These are phyloP conservation scores for Pseudomonodictys pantanalensis DNA, from an alignment of 495 filamentous ascomycete genomes.

Conservation along the genomic window DNA sequence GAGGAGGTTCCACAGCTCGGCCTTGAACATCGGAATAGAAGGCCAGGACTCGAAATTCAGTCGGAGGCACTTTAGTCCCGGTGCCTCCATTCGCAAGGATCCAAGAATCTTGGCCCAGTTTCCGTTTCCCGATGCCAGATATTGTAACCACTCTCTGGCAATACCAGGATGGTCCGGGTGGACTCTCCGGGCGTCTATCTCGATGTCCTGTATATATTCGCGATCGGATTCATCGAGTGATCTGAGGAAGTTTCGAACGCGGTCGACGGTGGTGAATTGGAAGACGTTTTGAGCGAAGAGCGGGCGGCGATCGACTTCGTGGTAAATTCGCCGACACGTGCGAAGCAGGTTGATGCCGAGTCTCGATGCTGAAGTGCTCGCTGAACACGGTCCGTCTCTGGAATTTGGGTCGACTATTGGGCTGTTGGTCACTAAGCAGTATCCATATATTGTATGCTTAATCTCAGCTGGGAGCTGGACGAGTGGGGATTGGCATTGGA, in stretches of 20 bases:
- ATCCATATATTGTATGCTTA: slow-evolving; percentile 27
- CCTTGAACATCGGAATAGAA: slow-evolving; percentile 12
- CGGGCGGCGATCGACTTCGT: slow-evolving; percentile 20
- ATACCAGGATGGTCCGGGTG: slow-evolving; percentile 10
- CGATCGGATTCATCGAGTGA: neutral
- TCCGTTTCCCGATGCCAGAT: slow-evolving; percentile 16
- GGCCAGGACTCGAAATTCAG: slow-evolving; percentile 27
- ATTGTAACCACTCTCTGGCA: slow-evolving; percentile 22
- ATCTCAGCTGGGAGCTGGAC: slow-evolving; percentile 32
- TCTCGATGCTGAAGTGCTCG: too few species aligned
- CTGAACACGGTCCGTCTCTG: too few species aligned
- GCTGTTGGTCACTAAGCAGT: slow-evolving; percentile 12
- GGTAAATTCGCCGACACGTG: slow-evolving; percentile 26
- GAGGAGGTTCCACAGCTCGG: slow-evolving; percentile 27
- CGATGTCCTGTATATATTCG: slow-evolving; percentile 12
- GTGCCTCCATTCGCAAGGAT: slow-evolving; percentile 9
- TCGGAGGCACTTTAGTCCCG: slow-evolving; percentile 17
- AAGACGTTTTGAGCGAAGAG: slow-evolving; percentile 27
- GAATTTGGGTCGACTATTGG: slow-evolving; percentile 28
- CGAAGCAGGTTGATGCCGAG: slow-evolving; percentile 18
- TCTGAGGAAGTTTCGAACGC: slow-evolving; percentile 15
- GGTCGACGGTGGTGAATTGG: slow-evolving; percentile 27
- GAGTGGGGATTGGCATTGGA: slow-evolving; percentile 24
- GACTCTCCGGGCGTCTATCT: slow-evolving; percentile 24
- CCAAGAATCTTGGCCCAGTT: slow-evolving; percentile 15